phyloP scores from a whole-genome alignment of 352 stramenopile genomes.

The Globisporangium okanoganense region DNA sequence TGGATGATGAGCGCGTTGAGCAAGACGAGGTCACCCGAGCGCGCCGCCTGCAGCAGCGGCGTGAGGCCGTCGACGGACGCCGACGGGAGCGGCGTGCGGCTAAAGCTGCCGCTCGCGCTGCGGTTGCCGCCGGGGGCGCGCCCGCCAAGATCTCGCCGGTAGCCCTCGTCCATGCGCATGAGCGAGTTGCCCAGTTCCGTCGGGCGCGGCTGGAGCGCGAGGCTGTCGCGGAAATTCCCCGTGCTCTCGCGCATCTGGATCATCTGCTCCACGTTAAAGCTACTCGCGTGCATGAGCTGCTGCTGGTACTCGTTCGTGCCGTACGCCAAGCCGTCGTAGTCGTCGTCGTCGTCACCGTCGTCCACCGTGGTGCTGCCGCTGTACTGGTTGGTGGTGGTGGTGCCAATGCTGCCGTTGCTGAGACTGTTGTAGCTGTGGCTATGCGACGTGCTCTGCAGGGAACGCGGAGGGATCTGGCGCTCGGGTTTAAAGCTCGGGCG shows the following conservation, averaged over 20 bases:
- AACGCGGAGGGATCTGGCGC: slow-evolving; percentile 16
- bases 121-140: slow-evolving; percentile 9
- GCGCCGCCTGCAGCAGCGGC: slow-evolving; percentile 56
- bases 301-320: slow-evolving; percentile 21
- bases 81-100: slow-evolving; percentile 2
- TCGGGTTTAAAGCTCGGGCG: slow-evolving; percentile 14
- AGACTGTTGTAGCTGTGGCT: slow-evolving; percentile 14
- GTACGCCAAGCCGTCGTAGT: slow-evolving; percentile 13
- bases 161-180: slow-evolving; percentile 74
- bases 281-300: slow-evolving; percentile 31
- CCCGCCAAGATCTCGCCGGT: slow-evolving; percentile 19
- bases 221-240: slow-evolving; percentile 45
- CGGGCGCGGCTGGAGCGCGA: slow-evolving; percentile 24
- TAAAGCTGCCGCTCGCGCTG: slow-evolving; percentile 26
- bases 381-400: slow-evolving; percentile 24
- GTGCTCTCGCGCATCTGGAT: slow-evolving; percentile 45
- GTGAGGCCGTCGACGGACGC: slow-evolving; percentile 54
- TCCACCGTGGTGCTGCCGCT: slow-evolving; percentile 23
- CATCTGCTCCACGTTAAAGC: slow-evolving; percentile 65
- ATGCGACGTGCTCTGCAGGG: slow-evolving; percentile 13
- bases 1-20: slow-evolving; percentile 72
- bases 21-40: slow-evolving; percentile 57
- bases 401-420: slow-evolving; percentile 15
- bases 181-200: slow-evolving; percentile 64
- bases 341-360: slow-evolving; percentile 28